These are phyloP conservation scores for Tetracladium maxilliforme DNA, from an alignment of 2,329 filamentous ascomycete species.

Conservation along the genomic window DNA sequence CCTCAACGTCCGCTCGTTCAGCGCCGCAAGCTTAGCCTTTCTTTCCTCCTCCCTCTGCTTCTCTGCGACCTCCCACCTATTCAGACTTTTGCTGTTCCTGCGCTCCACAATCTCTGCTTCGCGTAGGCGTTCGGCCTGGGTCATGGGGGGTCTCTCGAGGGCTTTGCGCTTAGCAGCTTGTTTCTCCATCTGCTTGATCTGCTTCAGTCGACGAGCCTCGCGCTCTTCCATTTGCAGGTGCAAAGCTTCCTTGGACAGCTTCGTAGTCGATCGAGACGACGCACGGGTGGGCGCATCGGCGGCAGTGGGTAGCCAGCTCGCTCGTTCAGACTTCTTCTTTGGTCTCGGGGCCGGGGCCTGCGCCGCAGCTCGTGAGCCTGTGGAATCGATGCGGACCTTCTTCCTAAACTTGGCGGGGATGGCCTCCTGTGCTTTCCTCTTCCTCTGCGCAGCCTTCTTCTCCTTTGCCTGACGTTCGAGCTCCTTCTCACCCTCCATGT, in stretches of 20 bases:
- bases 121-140: constrained; percentile 70
- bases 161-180: constrained; percentile 46
- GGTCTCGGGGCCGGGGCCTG: constrained; percentile 20
- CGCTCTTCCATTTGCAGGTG: constrained; percentile 62
- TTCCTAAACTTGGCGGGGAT: constrained; percentile 59
- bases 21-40: constrained; percentile 66
- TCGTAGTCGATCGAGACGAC: constrained; percentile 46
- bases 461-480: constrained; percentile 62
- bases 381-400: constrained; percentile 57
- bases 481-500: constrained; percentile 78
- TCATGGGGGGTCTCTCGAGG: constrained; percentile 64
- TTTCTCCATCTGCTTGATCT: constrained; percentile 51
- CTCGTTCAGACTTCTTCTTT: constrained; percentile 58
- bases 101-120: constrained; percentile 76
- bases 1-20: constrained; percentile 74
- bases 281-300: constrained; percentile 47
- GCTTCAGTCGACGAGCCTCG: constrained; percentile 55
- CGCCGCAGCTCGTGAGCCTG: no score
- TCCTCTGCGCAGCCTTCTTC: constrained; percentile 54
- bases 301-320: constrained; percentile 51
- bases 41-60: constrained; percentile 77
- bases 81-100: constrained; percentile 78
- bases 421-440: constrained; percentile 66
- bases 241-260: constrained; percentile 38
- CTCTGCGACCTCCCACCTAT: constrained; percentile 88